Evolutionary conservation across 768 basidiomycete species (phyloP).

Genomic region (Lactarius evosmus): DNA sequence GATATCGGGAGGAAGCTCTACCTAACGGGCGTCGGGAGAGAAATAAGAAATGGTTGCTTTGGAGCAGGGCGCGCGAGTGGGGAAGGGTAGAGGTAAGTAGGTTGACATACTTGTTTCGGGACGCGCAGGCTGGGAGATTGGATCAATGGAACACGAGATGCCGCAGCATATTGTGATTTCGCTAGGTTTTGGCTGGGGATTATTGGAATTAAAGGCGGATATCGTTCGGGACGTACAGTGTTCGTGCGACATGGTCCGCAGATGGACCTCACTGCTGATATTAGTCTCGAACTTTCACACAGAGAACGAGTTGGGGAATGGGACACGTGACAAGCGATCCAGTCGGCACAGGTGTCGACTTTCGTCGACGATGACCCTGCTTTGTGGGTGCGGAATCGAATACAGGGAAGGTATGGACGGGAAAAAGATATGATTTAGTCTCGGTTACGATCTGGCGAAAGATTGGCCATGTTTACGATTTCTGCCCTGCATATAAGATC

Average conservation of each 20-base stretch:
- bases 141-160: conserved; percentile 77
- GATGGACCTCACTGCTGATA: not conserved
- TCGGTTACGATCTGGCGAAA: too few relatives aligned
- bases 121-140: conserved; percentile 89
- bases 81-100: not conserved
- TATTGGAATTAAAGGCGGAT: not conserved
- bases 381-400: too few relatives aligned
- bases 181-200: conserved; percentile 7
- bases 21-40: conserved; percentile 42
- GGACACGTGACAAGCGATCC: not conserved
- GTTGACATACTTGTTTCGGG: conserved; percentile 62
- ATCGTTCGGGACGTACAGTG: conserved; percentile 10
- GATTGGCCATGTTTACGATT: too few relatives aligned
- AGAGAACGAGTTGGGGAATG: not conserved
- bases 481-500: too few relatives aligned
- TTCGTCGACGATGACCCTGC: too few relatives aligned
- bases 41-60: not conserved
- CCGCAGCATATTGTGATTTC: conserved; percentile 74
- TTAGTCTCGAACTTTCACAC: not conserved
- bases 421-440: too few relatives aligned
- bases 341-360: too few relatives aligned
- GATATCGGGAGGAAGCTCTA: conserved; percentile 84
- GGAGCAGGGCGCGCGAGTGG: too few relatives aligned
- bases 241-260: conserved; percentile 15
- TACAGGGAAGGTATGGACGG: too few relatives aligned